These are phyloP conservation scores for Aspergillus panamensis DNA, from an alignment of 495 filamentous ascomycete genomes.

Conservation along the genomic window DNA sequence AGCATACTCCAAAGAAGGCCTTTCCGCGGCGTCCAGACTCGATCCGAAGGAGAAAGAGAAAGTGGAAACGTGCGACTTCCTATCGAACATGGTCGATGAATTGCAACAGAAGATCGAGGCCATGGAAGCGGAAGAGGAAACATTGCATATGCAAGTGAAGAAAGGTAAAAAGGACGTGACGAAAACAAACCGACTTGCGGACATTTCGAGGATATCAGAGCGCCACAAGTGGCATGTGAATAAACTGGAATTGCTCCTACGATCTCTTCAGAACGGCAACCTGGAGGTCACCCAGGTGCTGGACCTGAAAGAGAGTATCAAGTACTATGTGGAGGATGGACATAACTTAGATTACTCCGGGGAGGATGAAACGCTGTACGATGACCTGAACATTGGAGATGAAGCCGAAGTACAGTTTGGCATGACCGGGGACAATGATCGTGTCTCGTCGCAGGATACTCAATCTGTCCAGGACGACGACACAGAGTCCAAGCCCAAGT, in stretches of 20 bases:
- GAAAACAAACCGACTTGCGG: constrained; percentile 82
- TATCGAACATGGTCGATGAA: constrained; percentile 84
- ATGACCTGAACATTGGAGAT: constrained; percentile 86
- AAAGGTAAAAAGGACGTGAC: constrained; percentile 82
- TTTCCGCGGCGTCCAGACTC: constrained; percentile 83
- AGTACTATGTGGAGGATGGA: constrained; percentile 90
- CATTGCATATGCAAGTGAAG: constrained; percentile 82
- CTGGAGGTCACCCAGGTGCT: constrained; percentile 81
- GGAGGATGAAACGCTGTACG: constrained; percentile 92
- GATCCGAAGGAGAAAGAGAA: constrained; percentile 96
- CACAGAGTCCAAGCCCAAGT: constrained; percentile 58
- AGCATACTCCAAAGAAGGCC: constrained; percentile 96
- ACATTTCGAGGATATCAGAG: constrained; percentile 79
- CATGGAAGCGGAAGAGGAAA: constrained; percentile 86
- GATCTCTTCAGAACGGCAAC: constrained; percentile 87
- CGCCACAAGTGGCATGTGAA: constrained; percentile 94
- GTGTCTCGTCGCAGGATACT: constrained; percentile 89
- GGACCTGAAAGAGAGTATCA: constrained; percentile 85
- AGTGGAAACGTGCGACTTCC: constrained; percentile 76
- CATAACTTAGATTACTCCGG: constrained; percentile 77
- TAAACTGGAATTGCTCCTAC: constrained; percentile 86
- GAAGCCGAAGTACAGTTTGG: constrained; percentile 81
- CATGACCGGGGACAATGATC: constrained; percentile 76
- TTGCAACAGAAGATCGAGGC: constrained; percentile 89
- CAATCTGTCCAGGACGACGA: constrained; percentile 87